Conservation (phyloP, 306 rosid species). For the Canavalia ensiformis region DNA sequence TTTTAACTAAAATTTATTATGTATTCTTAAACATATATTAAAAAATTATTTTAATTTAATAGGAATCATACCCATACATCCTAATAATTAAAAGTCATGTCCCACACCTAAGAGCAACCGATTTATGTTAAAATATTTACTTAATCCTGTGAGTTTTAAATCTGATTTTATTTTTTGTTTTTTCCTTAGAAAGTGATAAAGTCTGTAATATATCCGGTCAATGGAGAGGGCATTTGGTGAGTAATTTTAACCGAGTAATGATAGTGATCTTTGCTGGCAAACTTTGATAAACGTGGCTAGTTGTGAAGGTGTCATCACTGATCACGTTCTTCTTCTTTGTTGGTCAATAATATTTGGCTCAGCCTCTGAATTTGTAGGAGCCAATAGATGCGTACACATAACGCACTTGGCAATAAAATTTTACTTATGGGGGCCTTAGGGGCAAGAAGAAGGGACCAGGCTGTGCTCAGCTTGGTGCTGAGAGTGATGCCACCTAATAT, state of each 20-base stretch:
- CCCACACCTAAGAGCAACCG: not conserved
- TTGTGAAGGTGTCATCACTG: constrained; percentile 33
- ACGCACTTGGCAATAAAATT: too few species aligned
- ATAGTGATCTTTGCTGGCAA: constrained; percentile 47
- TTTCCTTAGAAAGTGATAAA: constrained; percentile 14
- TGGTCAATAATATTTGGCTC: not conserved
- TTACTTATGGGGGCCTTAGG: not conserved
- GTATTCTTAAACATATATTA: too few species aligned
- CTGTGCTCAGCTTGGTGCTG: constrained; percentile 21
- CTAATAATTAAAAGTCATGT: constrained; percentile 5
- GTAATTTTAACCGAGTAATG: constrained; percentile 35
- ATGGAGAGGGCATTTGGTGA: constrained; percentile 37
- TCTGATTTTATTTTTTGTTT: not conserved
- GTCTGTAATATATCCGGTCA: constrained; percentile 21
- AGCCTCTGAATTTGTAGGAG: constrained; percentile 24
- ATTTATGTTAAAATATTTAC: constrained; percentile 17
- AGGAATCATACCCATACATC: not conserved
- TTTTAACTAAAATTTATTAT: too few species aligned
- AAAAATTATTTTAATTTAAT: constrained; percentile 30
- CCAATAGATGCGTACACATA: not conserved
- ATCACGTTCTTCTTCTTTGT: constrained; percentile 22
- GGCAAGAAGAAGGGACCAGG: not conserved
- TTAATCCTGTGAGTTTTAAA: not conserved
- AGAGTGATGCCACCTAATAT: constrained; percentile 29
- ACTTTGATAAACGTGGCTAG: not conserved